Evolutionary conservation across 176 grass and related monocot genomes (phyloP).

Genomic region (Pharus latifolius): DNA sequence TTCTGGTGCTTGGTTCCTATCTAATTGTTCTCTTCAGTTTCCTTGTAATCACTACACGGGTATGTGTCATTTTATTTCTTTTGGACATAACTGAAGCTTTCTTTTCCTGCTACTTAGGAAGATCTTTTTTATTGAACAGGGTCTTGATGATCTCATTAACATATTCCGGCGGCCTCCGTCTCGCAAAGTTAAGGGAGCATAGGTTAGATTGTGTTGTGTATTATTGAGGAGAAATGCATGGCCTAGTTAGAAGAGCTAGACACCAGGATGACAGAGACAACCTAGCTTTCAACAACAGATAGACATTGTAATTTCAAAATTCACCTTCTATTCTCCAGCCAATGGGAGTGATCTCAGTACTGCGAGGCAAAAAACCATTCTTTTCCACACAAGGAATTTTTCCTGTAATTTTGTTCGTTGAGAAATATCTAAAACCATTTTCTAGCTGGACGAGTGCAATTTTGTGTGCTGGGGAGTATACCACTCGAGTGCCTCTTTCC

Average conservation of each 20-base stretch:
- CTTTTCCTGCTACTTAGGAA: not conserved
- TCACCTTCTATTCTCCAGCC: constrained; percentile 6
- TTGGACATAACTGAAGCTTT: not conserved
- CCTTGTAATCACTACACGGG: constrained; percentile 93
- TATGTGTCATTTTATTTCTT: constrained; percentile 17
- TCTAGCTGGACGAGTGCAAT: no score
- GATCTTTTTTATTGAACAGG: constrained; percentile 26
- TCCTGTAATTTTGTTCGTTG: not conserved
- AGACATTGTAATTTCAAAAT: constrained; percentile 21
- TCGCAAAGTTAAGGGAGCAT: constrained; percentile 76
- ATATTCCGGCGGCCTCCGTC: constrained; percentile 84
- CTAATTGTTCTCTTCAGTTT: constrained; percentile 93
- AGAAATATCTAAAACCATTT: no score
- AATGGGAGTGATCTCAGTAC: constrained; percentile 11
- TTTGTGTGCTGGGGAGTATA: not conserved
- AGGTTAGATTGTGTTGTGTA: constrained; percentile 33
- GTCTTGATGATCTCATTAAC: constrained; percentile 96
- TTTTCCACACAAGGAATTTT: constrained; percentile 21
- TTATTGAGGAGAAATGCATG: constrained; percentile 19
- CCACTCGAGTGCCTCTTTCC: no score
- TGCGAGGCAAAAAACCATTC: not conserved
- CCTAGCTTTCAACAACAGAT: constrained; percentile 31
- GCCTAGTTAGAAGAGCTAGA: constrained; percentile 45
- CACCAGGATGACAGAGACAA: constrained; percentile 22
- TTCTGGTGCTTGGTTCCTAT: constrained; percentile 76